A percentile compares a stretch with the other conserved stretches of the same genome.
Conservation (phyloP, 768 basidiomycete genomes). For the Royoungia palumana region DNA sequence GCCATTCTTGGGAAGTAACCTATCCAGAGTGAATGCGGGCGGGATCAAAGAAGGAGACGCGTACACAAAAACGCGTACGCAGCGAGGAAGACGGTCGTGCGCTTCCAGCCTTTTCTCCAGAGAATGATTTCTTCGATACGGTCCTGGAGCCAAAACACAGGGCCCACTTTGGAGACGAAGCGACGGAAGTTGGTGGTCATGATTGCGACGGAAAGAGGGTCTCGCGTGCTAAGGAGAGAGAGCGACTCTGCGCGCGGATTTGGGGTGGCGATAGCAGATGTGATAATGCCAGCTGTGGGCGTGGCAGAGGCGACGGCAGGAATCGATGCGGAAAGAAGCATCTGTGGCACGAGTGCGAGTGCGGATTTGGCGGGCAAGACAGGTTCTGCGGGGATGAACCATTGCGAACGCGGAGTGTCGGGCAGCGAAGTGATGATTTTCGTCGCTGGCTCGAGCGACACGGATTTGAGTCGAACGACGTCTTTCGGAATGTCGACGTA, state of each 20-base stretch:
- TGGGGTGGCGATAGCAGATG: slow-evolving; percentile 23
- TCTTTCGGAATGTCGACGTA: slow-evolving; percentile 42
- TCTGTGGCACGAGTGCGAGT: slow-evolving; percentile 38
- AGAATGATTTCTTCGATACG: slow-evolving; percentile 79
- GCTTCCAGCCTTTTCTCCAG: slow-evolving; percentile 75
- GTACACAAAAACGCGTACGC: slow-evolving; percentile 77
- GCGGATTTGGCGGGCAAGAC: slow-evolving; percentile 31
- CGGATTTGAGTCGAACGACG: slow-evolving; percentile 33
- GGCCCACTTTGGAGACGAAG: slow-evolving; percentile 72
- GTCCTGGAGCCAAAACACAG: slow-evolving; percentile 89
- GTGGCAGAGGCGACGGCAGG: slow-evolving; percentile 14
- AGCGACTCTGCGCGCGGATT: slow-evolving; percentile 9
- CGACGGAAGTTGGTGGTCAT: slow-evolving; percentile 65
- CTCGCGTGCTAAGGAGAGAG: slow-evolving; percentile 51
- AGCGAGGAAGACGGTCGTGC: slow-evolving; percentile 72
- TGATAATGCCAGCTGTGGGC: slow-evolving; percentile 3
- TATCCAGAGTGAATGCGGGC: slow-evolving; percentile 24
- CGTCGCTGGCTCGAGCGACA: slow-evolving; percentile 36
- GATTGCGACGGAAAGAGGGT: slow-evolving; percentile 73
- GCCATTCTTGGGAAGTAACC: slow-evolving; percentile 76
- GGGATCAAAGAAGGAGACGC: slow-evolving; percentile 26
- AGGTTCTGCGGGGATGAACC: not conserved
- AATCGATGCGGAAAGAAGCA: slow-evolving; percentile 29
- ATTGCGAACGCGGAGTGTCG: slow-evolving; percentile 12
- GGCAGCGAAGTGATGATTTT: slow-evolving; percentile 43